A percentile compares a stretch with the other conserved stretches of the same genome.
Conservation (phyloP, 176 grass and related monocot genomes). For the Melocanna baccifera region DNA sequence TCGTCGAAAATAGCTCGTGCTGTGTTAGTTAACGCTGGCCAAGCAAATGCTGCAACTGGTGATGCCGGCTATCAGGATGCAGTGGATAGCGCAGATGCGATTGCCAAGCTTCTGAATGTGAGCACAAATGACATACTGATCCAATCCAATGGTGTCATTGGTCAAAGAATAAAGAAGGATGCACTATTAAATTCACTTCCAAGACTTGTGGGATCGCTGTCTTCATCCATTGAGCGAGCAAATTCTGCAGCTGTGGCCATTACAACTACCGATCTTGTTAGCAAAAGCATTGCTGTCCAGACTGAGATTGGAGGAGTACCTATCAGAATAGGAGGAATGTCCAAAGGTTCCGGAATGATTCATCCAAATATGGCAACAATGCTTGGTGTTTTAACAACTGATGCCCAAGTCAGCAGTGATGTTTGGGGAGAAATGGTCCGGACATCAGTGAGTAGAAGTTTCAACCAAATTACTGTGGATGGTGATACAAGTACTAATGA, state of each 20-base stretch:
- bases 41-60: slow-evolving; percentile 98
- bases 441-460: slow-evolving; percentile 83
- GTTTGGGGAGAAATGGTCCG: slow-evolving; percentile 91
- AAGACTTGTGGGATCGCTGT: slow-evolving; percentile 74
- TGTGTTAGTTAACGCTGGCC: slow-evolving; percentile 89
- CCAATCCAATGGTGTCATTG: slow-evolving; percentile 95
- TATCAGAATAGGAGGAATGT: slow-evolving; percentile 92
- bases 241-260: slow-evolving; percentile 87
- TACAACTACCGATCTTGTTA: slow-evolving; percentile 98
- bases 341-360: slow-evolving; percentile 99
- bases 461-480: slow-evolving; percentile 99
- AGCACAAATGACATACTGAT: slow-evolving; percentile 67
- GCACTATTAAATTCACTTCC: slow-evolving; percentile 92
- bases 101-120: slow-evolving; percentile 81
- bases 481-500: slow-evolving; percentile 99
- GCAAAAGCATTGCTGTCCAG: slow-evolving; percentile 91
- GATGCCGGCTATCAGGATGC: slow-evolving; percentile 90
- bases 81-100: slow-evolving; percentile 77
- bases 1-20: slow-evolving; percentile 71
- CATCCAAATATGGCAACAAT: slow-evolving; percentile 99
- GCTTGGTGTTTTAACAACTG: slow-evolving; percentile 95
- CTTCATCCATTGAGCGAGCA: slow-evolving; percentile 68
- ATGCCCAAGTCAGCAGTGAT: slow-evolving; percentile 68
- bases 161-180: slow-evolving; percentile 88
- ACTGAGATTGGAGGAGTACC: slow-evolving; percentile 86